These are phyloP conservation scores for Alternaria ventricosa DNA, from an alignment of 2,329 filamentous ascomycete genomes.

Conservation along the genomic window DNA sequence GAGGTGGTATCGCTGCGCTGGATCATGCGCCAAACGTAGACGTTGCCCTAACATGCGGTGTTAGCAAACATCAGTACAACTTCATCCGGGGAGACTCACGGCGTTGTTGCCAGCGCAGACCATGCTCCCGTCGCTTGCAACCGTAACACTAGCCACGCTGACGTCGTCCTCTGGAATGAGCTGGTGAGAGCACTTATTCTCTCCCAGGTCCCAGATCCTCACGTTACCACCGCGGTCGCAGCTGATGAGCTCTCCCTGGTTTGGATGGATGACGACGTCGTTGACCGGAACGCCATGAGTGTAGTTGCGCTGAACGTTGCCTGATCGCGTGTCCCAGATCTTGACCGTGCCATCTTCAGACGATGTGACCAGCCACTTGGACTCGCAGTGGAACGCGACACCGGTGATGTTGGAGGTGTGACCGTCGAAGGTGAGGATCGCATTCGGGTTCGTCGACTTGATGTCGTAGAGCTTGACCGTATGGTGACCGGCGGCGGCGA, in stretches of 20 bases:
- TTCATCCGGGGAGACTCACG: slow-evolving; percentile 57
- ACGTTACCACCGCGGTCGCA: slow-evolving; percentile 94
- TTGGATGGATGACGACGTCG: slow-evolving; percentile 99
- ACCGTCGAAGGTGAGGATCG: slow-evolving; percentile 91
- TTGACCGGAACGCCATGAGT: slow-evolving; percentile 88
- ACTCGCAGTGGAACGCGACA: slow-evolving; percentile 96
- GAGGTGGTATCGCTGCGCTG: slow-evolving; percentile 83
- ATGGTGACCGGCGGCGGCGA: slow-evolving; percentile 80
- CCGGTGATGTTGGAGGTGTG: slow-evolving; percentile 96
- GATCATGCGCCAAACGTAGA: slow-evolving; percentile 95
- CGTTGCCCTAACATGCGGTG: slow-evolving; percentile 72
- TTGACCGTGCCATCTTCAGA: slow-evolving; percentile 96
- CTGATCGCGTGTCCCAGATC: slow-evolving; percentile 92
- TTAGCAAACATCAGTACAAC: background rate
- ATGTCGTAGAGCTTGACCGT: slow-evolving; percentile 98
- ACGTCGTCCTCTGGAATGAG: slow-evolving; percentile 96
- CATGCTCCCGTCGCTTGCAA: slow-evolving; percentile 90
- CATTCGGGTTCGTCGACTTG: slow-evolving; percentile 95
- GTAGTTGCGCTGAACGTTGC: slow-evolving; percentile 90
- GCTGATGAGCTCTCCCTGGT: slow-evolving; percentile 97
- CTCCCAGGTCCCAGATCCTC: slow-evolving; percentile 92
- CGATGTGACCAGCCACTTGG: slow-evolving; percentile 99
- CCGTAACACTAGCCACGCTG: slow-evolving; percentile 90
- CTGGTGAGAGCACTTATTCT: slow-evolving; percentile 97
- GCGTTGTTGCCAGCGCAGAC: slow-evolving; percentile 92